Evolutionary conservation across 305 asterid genomes (phyloP), one percentile per base, ranked within the genome.

Genomic region (Fraxinus dipetala): DNA sequence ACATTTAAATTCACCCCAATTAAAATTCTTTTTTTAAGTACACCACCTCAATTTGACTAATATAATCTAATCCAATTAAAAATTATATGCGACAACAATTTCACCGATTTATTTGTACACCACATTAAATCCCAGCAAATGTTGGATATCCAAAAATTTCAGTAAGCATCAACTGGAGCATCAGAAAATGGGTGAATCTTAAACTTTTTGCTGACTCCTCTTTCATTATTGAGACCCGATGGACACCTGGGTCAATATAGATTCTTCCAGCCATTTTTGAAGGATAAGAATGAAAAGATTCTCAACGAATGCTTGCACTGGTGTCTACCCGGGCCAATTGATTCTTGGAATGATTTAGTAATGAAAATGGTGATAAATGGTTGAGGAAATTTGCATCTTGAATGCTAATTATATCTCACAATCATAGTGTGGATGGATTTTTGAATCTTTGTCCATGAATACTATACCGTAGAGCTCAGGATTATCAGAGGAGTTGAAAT

Each of bases 311-410:
- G 98, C 73, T 79, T 95, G 81, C 99, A 95, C 78, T 95, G 98
- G 97, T 95, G 98, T 82, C 78, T 95, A 82, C 99, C 97, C 0
- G 99, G 99, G 30, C 96, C 98, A 16, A 91, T 92, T 9, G 96
- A 94, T 85, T 45, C 93, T 59, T 94, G 97, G 99, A 95, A 91
- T 77, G 95, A 95, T 89, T 45, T 95, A 79, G 48, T 94, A 85
- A 87, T 94, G 95, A 90, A 92, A 76, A 91, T 91, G 91, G 86
- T 90, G 32, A 80, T 87, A 11, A 85, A 82, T 84, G 87, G 89
- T 81, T 85, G 85, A 85, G 35, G 35, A 65, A 22, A 63, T 24
- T 2, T 61, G 70, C 14, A 61, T 8, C 8, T 22, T 22, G 72
- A 63, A 22, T 22, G 26, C 32, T 24, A 63, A 63, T 34, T 34